Evolutionary conservation across 108 stramenopile species (phyloP), one percentile per base, ranked within the genome.

Genomic region (Nitzschia sp.): DNA sequence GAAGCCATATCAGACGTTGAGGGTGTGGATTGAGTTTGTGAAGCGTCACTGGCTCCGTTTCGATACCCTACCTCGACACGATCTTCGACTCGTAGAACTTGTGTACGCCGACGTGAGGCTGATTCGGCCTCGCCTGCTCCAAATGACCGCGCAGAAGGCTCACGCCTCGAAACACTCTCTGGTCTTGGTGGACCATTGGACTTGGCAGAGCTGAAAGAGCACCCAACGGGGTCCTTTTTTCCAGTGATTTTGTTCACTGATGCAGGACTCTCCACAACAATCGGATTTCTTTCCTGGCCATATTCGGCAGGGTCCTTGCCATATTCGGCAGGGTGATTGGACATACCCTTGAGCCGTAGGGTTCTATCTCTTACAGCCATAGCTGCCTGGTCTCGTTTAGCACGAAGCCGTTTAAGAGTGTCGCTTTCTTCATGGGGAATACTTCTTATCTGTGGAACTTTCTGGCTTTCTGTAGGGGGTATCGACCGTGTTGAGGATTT

Each of bases 321-420:
- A 5, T 31, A 17, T 16, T 58, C 48, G 19, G 48, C 8, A 6
- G 13, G 6, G 13, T 61, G 9, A 25, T 55, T 36, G 13, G 28
- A 35, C 48, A 34, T 19, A 21, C n/a, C 0, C 5, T 58, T 29
- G 16, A 71, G 69, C 11, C 58, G 23, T 50, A 34, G 30, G 50
- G 58, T 26, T 15, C 58, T 57, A 15, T 61, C 15, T 6, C 58
- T 36, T 9, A 71, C 58, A 16, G 41, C 41, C 45, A 35, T 52
- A 13, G 58, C 69, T 11, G 69, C 58, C 53, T 71, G 57, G 45
- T 71, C 47, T 25, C 59, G 33, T 25, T 44, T 54, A 11, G 50
- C 69, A 58, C 69, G 46, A 33, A 71, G 35, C 30, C 38, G 32
- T 36, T 38, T 15, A 38, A 33, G 0, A 16, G 9, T 29, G 25